Evolutionary conservation across 805 yeast genomes (phyloP), one percentile per base, ranked within the genome.

Genomic region (Kodamaea kakaduensis): DNA sequence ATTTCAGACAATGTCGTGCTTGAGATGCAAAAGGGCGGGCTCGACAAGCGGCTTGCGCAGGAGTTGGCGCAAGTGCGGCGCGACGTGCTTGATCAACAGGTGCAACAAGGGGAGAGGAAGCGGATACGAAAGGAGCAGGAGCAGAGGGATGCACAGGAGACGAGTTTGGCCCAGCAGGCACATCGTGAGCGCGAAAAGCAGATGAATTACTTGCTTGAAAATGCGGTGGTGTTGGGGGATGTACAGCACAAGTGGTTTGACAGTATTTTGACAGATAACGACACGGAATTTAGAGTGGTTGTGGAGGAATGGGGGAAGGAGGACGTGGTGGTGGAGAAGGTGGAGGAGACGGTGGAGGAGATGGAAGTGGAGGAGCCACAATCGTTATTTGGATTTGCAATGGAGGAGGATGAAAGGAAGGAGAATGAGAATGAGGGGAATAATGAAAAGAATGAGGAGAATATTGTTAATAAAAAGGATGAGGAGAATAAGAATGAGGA

Each of bases 1-100:
- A 51, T 60, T 17, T 50, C 59, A 22, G 71, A 66, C 26, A 35
- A 43, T 9, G 52, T 54, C 10, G 43, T 56, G 47, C 35, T 38
- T 26, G 60, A 47, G 25, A 35, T 42, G 34, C 27, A 42, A 9
- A 19, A 43, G 50, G 12, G 52, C 7, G 32, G 33, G n/a, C 25
- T 22, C 46, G 54, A 54, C 9, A 48, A 46, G 15, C 37, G 36
- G 8, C 61, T 49, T 31, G 58, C 58, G 19, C 43, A 19, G 23
- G 53, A 43, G 15, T 52, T 56, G 20, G 45, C 38, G 29, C 43
- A 30, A 3, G 41, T 53, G 9, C 45, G 67, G 12, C 38, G 37
- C 10, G 48, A 38, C 8, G 42, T 62, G 25, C 62, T 59, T 38
- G 53, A 50, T 12, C 64, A 61, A 34, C 42, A 44, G 14, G 20